These are phyloP conservation scores for Taxillus chinensis DNA, from an alignment of 164 flowering plant species.

Conservation along the genomic window DNA sequence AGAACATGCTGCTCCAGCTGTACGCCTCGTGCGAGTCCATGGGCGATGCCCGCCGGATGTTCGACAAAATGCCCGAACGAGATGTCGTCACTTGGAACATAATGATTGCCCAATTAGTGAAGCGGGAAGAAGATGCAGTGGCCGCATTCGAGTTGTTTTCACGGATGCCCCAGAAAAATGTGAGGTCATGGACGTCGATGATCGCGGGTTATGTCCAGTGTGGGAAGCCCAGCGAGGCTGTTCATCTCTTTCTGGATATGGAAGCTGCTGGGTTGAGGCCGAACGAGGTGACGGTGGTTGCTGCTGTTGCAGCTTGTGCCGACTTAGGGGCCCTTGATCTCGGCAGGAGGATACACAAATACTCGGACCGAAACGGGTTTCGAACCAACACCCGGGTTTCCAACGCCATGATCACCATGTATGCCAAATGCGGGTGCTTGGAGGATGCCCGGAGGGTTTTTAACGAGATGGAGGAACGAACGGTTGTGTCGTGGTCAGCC, in stretches of 20 bases:
- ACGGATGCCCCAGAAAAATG: constrained; percentile 46
- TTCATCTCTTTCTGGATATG: constrained; percentile 41
- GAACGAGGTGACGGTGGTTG: constrained; percentile 64
- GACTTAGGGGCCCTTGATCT: constrained; percentile 53
- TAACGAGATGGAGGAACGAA: constrained; percentile 40
- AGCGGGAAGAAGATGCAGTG: constrained; percentile 29
- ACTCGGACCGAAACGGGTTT: constrained; percentile 35
- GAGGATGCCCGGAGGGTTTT: constrained; percentile 47
- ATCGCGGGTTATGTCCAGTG: constrained; percentile 54
- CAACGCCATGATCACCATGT: constrained; percentile 72
- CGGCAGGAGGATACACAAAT: constrained; percentile 53
- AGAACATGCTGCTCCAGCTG: constrained; percentile 43
- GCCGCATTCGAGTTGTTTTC: constrained; percentile 37
- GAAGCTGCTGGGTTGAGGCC: constrained; percentile 40
- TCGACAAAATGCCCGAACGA: constrained; percentile 43
- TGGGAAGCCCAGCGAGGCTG: constrained; percentile 49
- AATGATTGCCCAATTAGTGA: constrained; percentile 45
- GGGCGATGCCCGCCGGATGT: constrained; percentile 33
- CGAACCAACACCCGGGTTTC: constrained; percentile 33
- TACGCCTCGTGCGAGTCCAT: constrained; percentile 37
- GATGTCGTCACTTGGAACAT: constrained; percentile 67
- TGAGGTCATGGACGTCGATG: constrained; percentile 66
- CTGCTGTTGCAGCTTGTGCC: constrained; percentile 66
- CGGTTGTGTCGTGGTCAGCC: constrained; percentile 70
- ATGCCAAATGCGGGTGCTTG: constrained; percentile 59